Conservation (phyloP, 2,329 filamentous ascomycete genomes). For the Aspergillus aculeatinus region DNA sequence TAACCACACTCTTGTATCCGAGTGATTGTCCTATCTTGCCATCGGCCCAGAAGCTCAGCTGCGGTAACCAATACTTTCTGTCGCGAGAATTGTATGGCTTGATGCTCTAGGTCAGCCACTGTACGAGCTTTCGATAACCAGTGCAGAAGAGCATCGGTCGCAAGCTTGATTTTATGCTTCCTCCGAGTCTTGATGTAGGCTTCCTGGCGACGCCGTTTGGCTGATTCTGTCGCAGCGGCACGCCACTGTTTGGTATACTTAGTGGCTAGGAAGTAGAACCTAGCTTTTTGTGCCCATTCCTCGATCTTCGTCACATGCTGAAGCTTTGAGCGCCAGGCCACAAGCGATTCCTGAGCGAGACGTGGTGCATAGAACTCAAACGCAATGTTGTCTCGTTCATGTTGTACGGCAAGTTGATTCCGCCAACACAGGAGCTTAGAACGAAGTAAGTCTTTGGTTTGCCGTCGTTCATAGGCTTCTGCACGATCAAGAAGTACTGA, state of each 20-base stretch:
- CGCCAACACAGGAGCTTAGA: constrained; percentile 41
- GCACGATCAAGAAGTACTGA: constrained; percentile 39
- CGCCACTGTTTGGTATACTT: constrained; percentile 53
- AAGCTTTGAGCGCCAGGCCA: constrained; percentile 37
- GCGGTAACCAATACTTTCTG: constrained; percentile 35
- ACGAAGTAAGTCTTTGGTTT: constrained; percentile 34
- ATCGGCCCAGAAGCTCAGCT: constrained; percentile 40
- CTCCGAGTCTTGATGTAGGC: constrained; percentile 56
- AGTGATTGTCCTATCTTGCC: constrained; percentile 43
- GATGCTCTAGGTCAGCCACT: constrained; percentile 38
- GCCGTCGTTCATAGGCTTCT: constrained; percentile 34
- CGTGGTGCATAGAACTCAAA: constrained; percentile 46
- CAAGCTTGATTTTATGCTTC: constrained; percentile 55
- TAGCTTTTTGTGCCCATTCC: constrained; percentile 55
- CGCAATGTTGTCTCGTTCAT: constrained; percentile 42
- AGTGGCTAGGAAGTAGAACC: constrained; percentile 56
- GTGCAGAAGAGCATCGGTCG: constrained; percentile 40
- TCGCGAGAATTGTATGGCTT: constrained; percentile 40
- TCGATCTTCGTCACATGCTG: constrained; percentile 50
- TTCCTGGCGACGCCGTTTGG: constrained; percentile 54
- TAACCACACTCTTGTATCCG: constrained; percentile 36
- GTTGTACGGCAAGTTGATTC: constrained; percentile 38
- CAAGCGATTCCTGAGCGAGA: constrained; percentile 41
- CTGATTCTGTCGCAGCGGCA: constrained; percentile 49
- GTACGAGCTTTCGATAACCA: constrained; percentile 39